Evolutionary conservation across 331 rosid species (phyloP).

Genomic region (Saraca asoca): DNA sequence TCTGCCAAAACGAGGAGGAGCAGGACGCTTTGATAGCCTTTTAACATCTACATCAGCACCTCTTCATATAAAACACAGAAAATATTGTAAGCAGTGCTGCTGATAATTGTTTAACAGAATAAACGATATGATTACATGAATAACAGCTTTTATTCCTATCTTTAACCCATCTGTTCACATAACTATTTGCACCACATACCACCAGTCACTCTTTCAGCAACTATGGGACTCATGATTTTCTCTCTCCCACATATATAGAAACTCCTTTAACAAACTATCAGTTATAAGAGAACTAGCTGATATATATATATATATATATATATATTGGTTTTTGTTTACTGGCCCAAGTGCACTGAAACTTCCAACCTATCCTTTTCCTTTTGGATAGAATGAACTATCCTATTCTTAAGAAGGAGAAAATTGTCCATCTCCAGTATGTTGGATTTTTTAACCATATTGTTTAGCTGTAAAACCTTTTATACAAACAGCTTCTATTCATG

Average conservation of each 20-base stretch:
- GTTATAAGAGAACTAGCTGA: no score
- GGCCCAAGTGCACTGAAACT: neutral
- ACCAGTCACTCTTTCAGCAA: no score
- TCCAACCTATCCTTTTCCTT: no score
- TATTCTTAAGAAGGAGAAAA: neutral
- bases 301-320: no score
- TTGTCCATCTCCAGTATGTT: no score
- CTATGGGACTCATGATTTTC: no score
- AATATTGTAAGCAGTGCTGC: slow-evolving; percentile 1
- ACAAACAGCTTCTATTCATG: no score
- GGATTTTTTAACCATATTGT: neutral
- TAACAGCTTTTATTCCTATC: neutral
- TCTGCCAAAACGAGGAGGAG: slow-evolving; percentile 91
- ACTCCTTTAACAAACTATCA: no score
- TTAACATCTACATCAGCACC: slow-evolving; percentile 87
- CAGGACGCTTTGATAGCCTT: slow-evolving; percentile 79
- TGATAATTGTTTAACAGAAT: slow-evolving; percentile 2
- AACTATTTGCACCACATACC: no score
- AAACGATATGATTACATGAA: slow-evolving; percentile 8
- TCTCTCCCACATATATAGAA: no score
- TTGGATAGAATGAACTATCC: neutral
- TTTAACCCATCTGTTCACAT: no score
- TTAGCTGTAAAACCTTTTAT: neutral
- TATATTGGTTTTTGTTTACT: neutral
- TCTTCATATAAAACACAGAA: slow-evolving; percentile 42